Percentiles rank a stretch among this genome's conserved stretches.
Conservation (phyloP, 1,139 yeast genomes). For the Meyerozyma carpophila region DNA sequence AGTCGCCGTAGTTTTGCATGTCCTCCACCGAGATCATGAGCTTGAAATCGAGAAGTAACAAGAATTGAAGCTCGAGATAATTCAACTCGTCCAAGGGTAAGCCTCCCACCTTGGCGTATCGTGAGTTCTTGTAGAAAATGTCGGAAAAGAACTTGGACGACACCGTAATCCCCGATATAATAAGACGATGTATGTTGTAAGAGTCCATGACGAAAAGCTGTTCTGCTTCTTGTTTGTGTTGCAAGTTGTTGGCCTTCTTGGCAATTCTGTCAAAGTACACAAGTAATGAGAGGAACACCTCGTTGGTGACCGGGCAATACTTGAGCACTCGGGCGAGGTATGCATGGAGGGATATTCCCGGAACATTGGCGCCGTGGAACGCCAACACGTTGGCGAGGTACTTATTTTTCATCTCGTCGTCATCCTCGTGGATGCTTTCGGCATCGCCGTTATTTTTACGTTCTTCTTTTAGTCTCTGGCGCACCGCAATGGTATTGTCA, state of each 20-base stretch:
- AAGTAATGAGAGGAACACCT: constrained; percentile 80
- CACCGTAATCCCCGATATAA: constrained; percentile 95
- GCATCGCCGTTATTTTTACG: constrained; percentile 15
- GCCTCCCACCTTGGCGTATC: constrained; percentile 98
- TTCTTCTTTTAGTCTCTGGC: constrained; percentile 40
- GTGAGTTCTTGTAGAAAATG: constrained; percentile 88
- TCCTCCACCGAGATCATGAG: constrained; percentile 88
- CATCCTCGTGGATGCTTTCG: constrained; percentile 22
- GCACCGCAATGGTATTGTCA: constrained; percentile 44
- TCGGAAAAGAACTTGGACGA: constrained; percentile 94
- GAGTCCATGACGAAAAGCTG: constrained; percentile 93
- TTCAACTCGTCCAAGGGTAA: constrained; percentile 90
- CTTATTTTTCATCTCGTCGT: constrained; percentile 45
- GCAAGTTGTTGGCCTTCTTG: constrained; percentile 66
- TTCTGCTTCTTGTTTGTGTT: constrained; percentile 25
- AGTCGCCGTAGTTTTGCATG: constrained; percentile 84
- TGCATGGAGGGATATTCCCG: constrained; percentile 87
- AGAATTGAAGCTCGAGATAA: constrained; percentile 84
- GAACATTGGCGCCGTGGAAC: constrained; percentile 92
- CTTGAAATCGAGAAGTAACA: constrained; percentile 78
- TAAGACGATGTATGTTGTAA: constrained; percentile 87
- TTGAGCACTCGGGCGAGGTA: constrained; percentile 85
- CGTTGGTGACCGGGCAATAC: constrained; percentile 97
- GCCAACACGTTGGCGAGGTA: constrained; percentile 76
- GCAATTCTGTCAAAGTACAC: constrained; percentile 96